Conservation (phyloP, 2,329 filamentous ascomycete species). For the Paramyrothecium roridum region DNA sequence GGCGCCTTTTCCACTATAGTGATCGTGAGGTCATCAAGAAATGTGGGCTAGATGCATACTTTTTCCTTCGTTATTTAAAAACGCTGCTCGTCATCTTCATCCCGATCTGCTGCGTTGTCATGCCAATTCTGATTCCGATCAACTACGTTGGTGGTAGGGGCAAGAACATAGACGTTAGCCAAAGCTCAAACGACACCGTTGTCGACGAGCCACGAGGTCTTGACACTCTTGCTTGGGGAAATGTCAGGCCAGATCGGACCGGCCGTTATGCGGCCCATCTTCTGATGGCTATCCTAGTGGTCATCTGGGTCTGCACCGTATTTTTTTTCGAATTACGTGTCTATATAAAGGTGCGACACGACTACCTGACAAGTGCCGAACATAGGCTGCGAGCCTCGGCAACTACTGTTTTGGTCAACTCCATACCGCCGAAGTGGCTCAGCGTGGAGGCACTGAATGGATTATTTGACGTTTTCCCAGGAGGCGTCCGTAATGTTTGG, state of each 20-base stretch:
- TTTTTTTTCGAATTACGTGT: slow-evolving; percentile 83
- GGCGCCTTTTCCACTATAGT: slow-evolving; percentile 64
- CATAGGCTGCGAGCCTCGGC: slow-evolving; percentile 91
- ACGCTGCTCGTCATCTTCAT: slow-evolving; percentile 86
- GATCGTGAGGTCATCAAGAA: slow-evolving; percentile 87
- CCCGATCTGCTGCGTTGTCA: slow-evolving; percentile 71
- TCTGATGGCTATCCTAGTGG: slow-evolving; percentile 71
- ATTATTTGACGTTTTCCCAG: slow-evolving; percentile 93
- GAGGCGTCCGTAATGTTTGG: slow-evolving; percentile 94
- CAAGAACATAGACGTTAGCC: slow-evolving; percentile 40
- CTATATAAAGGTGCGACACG: slow-evolving; percentile 90
- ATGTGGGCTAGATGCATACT: slow-evolving; percentile 94
- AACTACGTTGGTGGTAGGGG: slow-evolving; percentile 74
- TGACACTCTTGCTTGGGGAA: slow-evolving; percentile 84
- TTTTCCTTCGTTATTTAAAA: slow-evolving; percentile 85
- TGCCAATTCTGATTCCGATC: slow-evolving; percentile 82
- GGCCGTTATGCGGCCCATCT: slow-evolving; percentile 81
- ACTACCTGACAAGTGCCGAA: slow-evolving; percentile 90
- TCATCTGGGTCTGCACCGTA: slow-evolving; percentile 82
- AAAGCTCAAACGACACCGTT: slow-evolving; percentile 24
- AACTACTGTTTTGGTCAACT: slow-evolving; percentile 89
- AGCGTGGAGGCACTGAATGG: slow-evolving; percentile 75
- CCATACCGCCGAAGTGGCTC: slow-evolving; percentile 89
- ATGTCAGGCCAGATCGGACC: slow-evolving; percentile 66
- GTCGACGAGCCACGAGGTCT: slow-evolving; percentile 52